These are phyloP conservation scores for Crucihimalaya himalaica DNA, from an alignment of 345 rosid genomes.

Conservation along the genomic window DNA sequence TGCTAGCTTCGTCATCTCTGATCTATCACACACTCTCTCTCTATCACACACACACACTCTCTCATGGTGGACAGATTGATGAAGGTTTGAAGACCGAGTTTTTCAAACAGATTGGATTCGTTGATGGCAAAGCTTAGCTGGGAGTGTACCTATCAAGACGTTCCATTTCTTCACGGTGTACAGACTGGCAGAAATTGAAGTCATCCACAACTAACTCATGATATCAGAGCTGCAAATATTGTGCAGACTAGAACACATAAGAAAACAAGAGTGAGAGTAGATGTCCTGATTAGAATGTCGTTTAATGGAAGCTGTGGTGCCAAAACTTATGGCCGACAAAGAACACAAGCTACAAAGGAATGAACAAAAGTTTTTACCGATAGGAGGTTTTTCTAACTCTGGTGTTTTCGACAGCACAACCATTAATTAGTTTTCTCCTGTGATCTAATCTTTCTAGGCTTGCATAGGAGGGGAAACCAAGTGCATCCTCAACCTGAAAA, in stretches of 20 bases:
- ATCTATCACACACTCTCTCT: too few species aligned
- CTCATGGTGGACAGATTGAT: too few species aligned
- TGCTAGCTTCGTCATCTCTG: too few species aligned
- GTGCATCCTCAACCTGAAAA: slow-evolving; percentile 69
- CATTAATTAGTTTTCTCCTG: slow-evolving; percentile 62
- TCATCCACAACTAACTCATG: slow-evolving; percentile 65
- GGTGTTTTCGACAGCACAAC: slow-evolving; percentile 41
- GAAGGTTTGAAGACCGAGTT: too few species aligned
- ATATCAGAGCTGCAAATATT: slow-evolving; percentile 49
- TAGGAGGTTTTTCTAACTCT: slow-evolving; percentile 62
- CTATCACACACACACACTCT: too few species aligned
- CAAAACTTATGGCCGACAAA: slow-evolving; percentile 2
- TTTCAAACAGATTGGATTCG: too few species aligned
- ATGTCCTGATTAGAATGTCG: not conserved
- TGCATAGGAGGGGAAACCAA: slow-evolving; percentile 54
- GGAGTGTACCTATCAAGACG: slow-evolving; percentile 59
- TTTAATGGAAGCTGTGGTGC: not conserved
- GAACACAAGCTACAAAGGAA: not conserved
- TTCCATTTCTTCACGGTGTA: slow-evolving; percentile 63
- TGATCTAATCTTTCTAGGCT: slow-evolving; percentile 59
- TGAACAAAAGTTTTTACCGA: slow-evolving; percentile 44
- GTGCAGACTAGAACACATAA: slow-evolving; percentile 47
- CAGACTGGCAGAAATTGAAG: slow-evolving; percentile 68
- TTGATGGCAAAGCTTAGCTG: not conserved
- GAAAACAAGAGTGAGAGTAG: not conserved